Evolutionary conservation across 192 early-diverging fungal species (phyloP).

Genomic region (Coemansia sp.): DNA sequence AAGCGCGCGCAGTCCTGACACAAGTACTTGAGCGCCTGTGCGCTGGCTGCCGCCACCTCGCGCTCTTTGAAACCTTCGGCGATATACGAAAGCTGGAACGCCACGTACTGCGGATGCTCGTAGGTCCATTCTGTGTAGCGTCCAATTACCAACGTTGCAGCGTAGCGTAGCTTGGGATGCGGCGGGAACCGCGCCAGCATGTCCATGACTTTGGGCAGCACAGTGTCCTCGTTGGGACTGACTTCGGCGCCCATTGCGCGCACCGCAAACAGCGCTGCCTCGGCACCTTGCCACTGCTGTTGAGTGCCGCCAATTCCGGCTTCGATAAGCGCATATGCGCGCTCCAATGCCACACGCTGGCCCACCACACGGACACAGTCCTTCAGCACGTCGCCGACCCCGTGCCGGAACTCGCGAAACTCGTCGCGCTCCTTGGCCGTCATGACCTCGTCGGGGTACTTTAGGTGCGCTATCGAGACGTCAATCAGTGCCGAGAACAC

Average conservation of each 20-base stretch:
- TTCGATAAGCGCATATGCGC: slow-evolving; percentile 59
- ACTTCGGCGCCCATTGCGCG: slow-evolving; percentile 90
- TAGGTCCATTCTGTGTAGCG: slow-evolving; percentile 92
- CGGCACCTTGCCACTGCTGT: slow-evolving; percentile 84
- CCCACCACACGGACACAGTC: slow-evolving; percentile 86
- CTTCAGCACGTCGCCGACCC: slow-evolving; percentile 96
- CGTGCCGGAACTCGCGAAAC: slow-evolving; percentile 94
- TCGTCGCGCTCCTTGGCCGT: slow-evolving; percentile 90
- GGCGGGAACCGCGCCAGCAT: slow-evolving; percentile 77
- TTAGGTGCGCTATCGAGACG: slow-evolving; percentile 80
- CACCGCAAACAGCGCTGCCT: slow-evolving; percentile 91
- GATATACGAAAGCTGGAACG: slow-evolving; percentile 89
- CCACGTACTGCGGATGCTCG: slow-evolving; percentile 82
- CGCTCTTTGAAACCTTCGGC: slow-evolving; percentile 83
- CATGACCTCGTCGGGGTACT: slow-evolving; percentile 70
- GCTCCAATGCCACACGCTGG: slow-evolving; percentile 63
- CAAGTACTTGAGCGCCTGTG: slow-evolving; percentile 81
- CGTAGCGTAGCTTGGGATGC: slow-evolving; percentile 94
- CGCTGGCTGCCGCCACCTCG: slow-evolving; percentile 80
- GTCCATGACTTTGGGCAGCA: slow-evolving; percentile 90
- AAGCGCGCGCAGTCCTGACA: slow-evolving; percentile 86
- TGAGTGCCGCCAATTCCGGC: slow-evolving; percentile 28
- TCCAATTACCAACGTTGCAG: slow-evolving; percentile 93
- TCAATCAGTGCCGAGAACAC: slow-evolving; percentile 74
- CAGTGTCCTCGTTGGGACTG: slow-evolving; percentile 60